These are phyloP conservation scores for Sarocladium oryzae DNA, from an alignment of 2,329 filamentous ascomycete species.

Conservation along the genomic window DNA sequence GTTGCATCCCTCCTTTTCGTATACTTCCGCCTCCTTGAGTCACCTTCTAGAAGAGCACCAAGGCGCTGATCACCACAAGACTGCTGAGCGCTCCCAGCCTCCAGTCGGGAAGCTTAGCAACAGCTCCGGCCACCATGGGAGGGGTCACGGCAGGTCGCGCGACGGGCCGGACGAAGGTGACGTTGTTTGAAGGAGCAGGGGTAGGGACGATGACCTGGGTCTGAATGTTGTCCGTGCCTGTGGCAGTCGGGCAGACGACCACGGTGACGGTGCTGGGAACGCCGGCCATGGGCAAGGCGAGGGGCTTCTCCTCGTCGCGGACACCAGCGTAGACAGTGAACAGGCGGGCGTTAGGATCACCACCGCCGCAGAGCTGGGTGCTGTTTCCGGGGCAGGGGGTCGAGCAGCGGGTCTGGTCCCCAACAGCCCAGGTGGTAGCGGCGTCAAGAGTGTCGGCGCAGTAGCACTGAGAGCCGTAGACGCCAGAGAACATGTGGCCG, in stretches of 20 bases:
- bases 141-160: neutral
- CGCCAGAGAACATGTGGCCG: conserved; percentile 30
- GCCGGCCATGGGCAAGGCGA: conserved; percentile 25
- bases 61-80: conserved; percentile 3
- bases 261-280: conserved; percentile 13
- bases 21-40: neutral
- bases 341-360: conserved; percentile 18
- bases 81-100: conserved; percentile 7
- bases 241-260: neutral
- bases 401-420: conserved; percentile 27
- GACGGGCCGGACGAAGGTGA: neutral
- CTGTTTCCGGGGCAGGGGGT: conserved; percentile 35
- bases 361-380: conserved; percentile 35
- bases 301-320: conserved; percentile 20
- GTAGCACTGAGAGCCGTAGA: conserved; percentile 36
- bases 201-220: conserved; percentile 16
- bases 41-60: conserved; percentile 4
- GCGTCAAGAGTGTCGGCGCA: conserved; percentile 36
- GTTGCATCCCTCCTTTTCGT: neutral
- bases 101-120: neutral
- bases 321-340: conserved; percentile 38
- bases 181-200: neutral
- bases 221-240: conserved; percentile 16
- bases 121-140: neutral
- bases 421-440: conserved; percentile 28